Conservation (phyloP, 495 filamentous ascomycete genomes). For the Penicillium daleae region DNA sequence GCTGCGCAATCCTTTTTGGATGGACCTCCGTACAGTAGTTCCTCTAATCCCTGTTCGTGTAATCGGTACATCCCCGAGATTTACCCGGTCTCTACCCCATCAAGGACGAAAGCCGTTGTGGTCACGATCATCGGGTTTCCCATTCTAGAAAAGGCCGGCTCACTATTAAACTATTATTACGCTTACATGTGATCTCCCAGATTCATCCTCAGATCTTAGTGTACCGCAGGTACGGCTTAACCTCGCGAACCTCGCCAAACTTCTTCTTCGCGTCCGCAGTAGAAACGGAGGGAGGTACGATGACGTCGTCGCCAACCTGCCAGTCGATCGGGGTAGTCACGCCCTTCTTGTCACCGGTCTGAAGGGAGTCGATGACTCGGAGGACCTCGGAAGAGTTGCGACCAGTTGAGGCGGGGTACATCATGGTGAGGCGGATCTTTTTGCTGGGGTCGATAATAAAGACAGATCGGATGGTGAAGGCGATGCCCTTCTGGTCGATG, state of each 20-base stretch:
- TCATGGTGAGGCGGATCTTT: conserved; percentile 92
- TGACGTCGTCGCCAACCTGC: conserved; percentile 89
- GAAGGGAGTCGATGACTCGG: conserved; percentile 91
- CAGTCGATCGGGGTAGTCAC: conserved; percentile 94
- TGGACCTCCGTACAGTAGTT: too few relatives aligned
- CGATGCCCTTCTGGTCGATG: conserved; percentile 93
- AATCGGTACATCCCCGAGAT: conserved; percentile 10
- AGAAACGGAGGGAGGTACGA: conserved; percentile 87
- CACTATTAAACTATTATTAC: background rate
- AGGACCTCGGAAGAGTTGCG: conserved; percentile 96
- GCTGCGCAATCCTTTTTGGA: too few relatives aligned
- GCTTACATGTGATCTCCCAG: conserved; percentile 1
- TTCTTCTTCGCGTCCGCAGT: conserved; percentile 86
- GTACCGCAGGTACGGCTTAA: conserved; percentile 78
- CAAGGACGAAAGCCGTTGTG: conserved; percentile 13
- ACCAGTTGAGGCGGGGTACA: conserved; percentile 96
- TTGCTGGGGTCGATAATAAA: conserved; percentile 99
- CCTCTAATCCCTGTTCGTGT: conserved; percentile 1
- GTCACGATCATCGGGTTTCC: background rate
- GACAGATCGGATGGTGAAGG: conserved; percentile 98
- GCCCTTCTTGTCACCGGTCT: conserved; percentile 95
- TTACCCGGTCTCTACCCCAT: conserved; percentile 17
- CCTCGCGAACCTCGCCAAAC: conserved; percentile 87
- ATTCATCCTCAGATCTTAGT: conserved; percentile 27
- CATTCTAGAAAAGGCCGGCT: background rate